These are phyloP conservation scores for Rauvolfia tetraphylla DNA, from an alignment of 257 asterid genomes.

Conservation along the genomic window DNA sequence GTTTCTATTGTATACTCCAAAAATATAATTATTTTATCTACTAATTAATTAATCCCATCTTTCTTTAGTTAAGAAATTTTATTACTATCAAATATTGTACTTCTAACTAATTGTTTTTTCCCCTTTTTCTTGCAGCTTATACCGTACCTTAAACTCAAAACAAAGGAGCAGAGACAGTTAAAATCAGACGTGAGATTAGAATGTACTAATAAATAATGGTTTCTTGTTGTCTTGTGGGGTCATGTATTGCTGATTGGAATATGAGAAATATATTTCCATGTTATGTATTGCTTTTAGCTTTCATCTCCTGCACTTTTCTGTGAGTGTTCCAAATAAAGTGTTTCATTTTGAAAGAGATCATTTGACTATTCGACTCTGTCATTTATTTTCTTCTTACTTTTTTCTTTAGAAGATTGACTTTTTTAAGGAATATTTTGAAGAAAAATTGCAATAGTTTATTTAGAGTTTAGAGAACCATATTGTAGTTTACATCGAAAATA, in stretches of 20 bases:
- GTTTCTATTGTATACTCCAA: too few relatives aligned
- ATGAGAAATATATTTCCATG: neutral
- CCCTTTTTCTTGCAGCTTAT: conserved; percentile 16
- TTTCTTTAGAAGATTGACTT: neutral
- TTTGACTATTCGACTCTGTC: neutral
- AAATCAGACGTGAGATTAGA: neutral
- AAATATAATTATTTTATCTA: too few relatives aligned
- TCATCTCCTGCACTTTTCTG: neutral
- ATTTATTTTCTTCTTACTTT: neutral
- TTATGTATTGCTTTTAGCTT: neutral
- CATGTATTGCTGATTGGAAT: neutral
- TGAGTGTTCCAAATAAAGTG: neutral
- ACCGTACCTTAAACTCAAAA: conserved; percentile 10
- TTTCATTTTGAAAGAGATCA: neutral
- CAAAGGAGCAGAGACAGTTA: neutral
- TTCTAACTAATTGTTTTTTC: neutral
- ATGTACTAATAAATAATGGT: neutral
- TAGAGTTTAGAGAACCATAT: too few relatives aligned
- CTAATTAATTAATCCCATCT: too few relatives aligned
- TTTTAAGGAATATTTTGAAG: too few relatives aligned
- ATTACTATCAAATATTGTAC: neutral
- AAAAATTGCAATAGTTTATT: too few relatives aligned
- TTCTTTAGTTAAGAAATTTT: neutral
- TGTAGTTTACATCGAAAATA: too few relatives aligned
- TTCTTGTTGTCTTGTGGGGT: neutral